Evolutionary conservation across 352 stramenopile genomes (phyloP), one percentile per base, ranked within the genome.

Genomic region (Phytophthora kernoviae): DNA sequence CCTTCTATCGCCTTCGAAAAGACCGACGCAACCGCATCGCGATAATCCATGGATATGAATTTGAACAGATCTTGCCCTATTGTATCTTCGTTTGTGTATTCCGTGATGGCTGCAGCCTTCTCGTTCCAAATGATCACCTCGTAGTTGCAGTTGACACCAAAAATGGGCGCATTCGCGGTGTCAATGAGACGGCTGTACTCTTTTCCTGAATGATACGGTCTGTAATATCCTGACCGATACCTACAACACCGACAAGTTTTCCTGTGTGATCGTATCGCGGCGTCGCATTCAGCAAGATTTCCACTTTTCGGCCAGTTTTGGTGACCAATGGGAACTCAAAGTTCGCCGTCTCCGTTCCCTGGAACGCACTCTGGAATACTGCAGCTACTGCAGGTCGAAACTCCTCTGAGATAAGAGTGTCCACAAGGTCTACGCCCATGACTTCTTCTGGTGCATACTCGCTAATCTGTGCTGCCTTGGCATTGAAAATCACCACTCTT

Each of bases 51-150:
- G 0, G 69, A 79, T 20, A 96, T 92, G 43, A 95, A 92, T 40
- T 81, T 76, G 11, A 96, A 84, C 1, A 97, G 52, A 10, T 79
- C 62, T 30, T 84, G 58, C 3, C 83, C 90, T 33, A 97, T 86
- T 4, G 91, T 90, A 51, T 98, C 90, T 49, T 92, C 65, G 42
- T 81, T 87, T 22, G 70, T 80, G 60, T 93, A 97, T 36, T 94
- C 88, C n/a, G 87, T 96, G 36, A 92, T 86, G 14, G 84, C 86
- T 12, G 81, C 77, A 5, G 84, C 87, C 61, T 94, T 96, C 21
- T 93, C 78, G 62, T 98, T 93, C 84, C 84, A 93, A 44, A 91
- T 89, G 20, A 88, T 93, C 32, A 93, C 79, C 4, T 71, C 55
- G 10, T 69, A 73, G 5, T 95, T 76, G 10, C 58, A 70, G 39